Evolutionary conservation across 2,329 filamentous ascomycete species (phyloP).

Genomic region (Hymenoscyphus salicellus): DNA sequence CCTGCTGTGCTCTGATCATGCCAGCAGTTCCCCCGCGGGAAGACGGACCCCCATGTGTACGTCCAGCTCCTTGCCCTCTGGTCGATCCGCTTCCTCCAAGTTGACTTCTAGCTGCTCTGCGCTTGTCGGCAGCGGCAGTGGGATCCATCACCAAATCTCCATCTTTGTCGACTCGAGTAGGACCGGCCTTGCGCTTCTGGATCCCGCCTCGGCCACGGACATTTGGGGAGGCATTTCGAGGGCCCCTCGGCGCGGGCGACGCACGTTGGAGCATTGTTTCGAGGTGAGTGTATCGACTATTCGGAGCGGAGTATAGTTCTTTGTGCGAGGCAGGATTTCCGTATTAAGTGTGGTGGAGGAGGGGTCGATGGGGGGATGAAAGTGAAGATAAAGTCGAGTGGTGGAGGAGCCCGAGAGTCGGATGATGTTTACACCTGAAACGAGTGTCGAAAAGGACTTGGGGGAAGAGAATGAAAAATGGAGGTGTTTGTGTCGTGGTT

Average conservation of each 20-base stretch:
- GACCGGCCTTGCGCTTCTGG: conserved; percentile 45
- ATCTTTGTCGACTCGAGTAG: conserved; percentile 53
- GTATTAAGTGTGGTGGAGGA: conserved; percentile 1
- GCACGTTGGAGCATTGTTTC: conserved; percentile 20
- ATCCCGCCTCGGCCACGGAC: conserved; percentile 45
- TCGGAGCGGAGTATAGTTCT: not conserved
- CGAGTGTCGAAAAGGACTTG: not conserved
- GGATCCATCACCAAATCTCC: conserved; percentile 60
- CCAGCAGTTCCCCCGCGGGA: conserved; percentile 34
- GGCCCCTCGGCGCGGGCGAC: conserved; percentile 29
- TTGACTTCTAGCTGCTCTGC: conserved; percentile 29
- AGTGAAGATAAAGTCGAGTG: not conserved
- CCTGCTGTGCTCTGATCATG: conserved; percentile 27
- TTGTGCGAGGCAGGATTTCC: not conserved
- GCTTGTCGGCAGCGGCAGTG: conserved; percentile 31
- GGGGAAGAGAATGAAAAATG: not conserved
- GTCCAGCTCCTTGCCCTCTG: conserved; percentile 30
- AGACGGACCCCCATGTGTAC: conserved; percentile 33
- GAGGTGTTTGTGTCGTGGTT: conserved; percentile 5
- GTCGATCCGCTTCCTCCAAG: conserved; percentile 18
- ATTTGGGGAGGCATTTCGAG: conserved; percentile 27
- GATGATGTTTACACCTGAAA: not conserved
- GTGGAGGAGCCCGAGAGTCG: not conserved
- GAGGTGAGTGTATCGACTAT: not conserved
- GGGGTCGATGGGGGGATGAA: conserved; percentile 1